A percentile compares a stretch with the other conserved stretches of the same genome.
These are phyloP conservation scores for Puccinia polysora DNA, from an alignment of 1,284 basidiomycete genomes.

Conservation along the genomic window DNA sequence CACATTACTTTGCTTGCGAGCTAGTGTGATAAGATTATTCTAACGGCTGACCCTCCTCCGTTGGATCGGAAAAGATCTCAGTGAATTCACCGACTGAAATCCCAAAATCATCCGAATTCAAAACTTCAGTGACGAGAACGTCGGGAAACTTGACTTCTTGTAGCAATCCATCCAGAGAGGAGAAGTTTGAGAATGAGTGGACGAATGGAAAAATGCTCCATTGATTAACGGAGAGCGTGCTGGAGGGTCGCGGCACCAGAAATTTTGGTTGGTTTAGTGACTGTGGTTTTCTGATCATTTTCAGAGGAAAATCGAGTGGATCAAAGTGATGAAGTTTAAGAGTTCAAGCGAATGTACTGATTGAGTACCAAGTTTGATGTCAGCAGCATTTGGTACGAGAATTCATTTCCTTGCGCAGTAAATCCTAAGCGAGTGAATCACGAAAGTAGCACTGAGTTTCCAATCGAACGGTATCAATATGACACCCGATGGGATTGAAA, in stretches of 20 bases:
- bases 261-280: constrained; percentile 26
- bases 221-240: constrained; percentile 63
- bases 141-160: constrained; percentile 72
- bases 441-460: too few relatives aligned
- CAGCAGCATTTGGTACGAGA: constrained; percentile 86
- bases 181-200: constrained; percentile 78
- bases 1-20: too few relatives aligned
- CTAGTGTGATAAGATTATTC: too few relatives aligned
- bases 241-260: not conserved
- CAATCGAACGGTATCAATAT: not conserved
- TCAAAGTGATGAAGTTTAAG: constrained; percentile 7
- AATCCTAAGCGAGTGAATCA: constrained; percentile 60
- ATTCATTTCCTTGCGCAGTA: constrained; percentile 83
- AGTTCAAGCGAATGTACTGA: constrained; percentile 56
- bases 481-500: constrained; percentile 17
- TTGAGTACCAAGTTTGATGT: constrained; percentile 77
- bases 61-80: constrained; percentile 70
- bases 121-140: constrained; percentile 69
- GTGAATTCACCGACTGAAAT: constrained; percentile 89
- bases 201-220: constrained; percentile 79
- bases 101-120: constrained; percentile 64
- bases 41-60: constrained; percentile 54
- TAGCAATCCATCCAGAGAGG: constrained; percentile 62
- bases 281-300: constrained; percentile 46
- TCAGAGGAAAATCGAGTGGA: constrained; percentile 45